Base-by-base conservation (phyloP, 208 protist genomes). In the Lotmaria passim region DNA sequence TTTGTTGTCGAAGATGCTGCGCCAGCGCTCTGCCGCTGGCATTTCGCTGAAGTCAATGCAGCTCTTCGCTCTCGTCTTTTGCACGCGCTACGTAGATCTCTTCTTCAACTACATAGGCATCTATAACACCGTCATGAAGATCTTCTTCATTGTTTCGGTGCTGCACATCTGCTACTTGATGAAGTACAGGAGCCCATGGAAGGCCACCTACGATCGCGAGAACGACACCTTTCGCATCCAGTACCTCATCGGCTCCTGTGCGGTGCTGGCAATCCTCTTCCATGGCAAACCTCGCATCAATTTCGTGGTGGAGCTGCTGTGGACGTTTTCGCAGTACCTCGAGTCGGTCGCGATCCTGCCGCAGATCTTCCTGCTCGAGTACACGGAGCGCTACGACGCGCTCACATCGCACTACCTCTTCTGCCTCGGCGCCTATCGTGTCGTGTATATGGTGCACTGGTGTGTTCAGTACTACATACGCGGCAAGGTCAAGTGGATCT, bases 371-470 rank as follows among this genome's bases (percentile, higher is more conserved):
- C 74, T 98, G 17, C 81, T 98, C n/a, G 90, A 97, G 79, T 91
- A 97, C 81, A 97, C 90, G 6, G 90, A 96, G 36, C 81, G 93
- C 30, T 96, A 96, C 69, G 96, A 98, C 55, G 94, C 91, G 24
- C 79, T 98, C 23, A 98, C 96, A 8, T 92, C 88, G 34, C 94
- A 99, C 76, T 99, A 99, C 83, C 75, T 99, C 24, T 95, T 98
- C 67, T 86, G 83, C 21, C 85, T 98, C 28, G 95, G 96, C 14
- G 78, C 84, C 21, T 99, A 99, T 80, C 94, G 98, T 28, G 85
- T 91, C 24, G 75, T 99, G 30, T 99, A 99, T 71, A 61, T 99
- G 19, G 12, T 98, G 34, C 98, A 99, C 80, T 99, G 98, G 97
- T 83, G 97, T 17, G 81, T 95, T 47, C 87, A 95, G 31, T 98